Base-by-base conservation (phyloP, 2,329 filamentous ascomycete genomes). In the Geosmithia flava region DNA sequence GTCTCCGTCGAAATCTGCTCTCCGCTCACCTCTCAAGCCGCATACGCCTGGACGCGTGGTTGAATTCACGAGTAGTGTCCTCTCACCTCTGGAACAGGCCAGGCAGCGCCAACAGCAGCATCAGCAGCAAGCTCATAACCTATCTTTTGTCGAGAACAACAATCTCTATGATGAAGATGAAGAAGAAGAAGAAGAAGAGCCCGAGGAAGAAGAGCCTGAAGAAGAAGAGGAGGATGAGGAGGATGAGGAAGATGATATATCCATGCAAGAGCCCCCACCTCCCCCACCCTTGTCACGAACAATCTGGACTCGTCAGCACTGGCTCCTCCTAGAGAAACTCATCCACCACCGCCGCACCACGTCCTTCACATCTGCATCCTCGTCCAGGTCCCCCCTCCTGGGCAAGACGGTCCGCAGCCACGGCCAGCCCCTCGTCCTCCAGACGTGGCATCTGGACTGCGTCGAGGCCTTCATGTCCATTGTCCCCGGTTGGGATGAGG, bases 11-110 rank as follows among this genome's bases (percentile, higher is more conserved):
- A 81, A 80, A 56, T 80, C 77, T 1, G 75, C 69, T 53, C 60
- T 81, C 20, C 70, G 77, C 17, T 78, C 76, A 3, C 74, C 76
- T 0, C 57, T 76, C 17, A 81, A 80, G 55, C 70, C 74, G 3
- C 76, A 70, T 51, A 79, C 74, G 2, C 75, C 74, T 1, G 77
- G 77, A 4, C 70, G 74, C 0, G 72, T 80, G 1, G 77, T 81
- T 15, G 75, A 77, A 49, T 80, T 80, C 53, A 72, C 71, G 1
- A 72, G 69, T 58, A 74, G 66, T 56, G 69, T 70, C 1, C 58
- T 72, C 7, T 72, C 71, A 3, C 71, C 72, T 1, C 54, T 66
- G 1, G 65, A 68, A 10, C 68, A 73, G 52, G 66, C 64, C 2
- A 54, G 53, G 45, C 55, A 53, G 23, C 60, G 63, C n/a, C 58